Percentiles rank a stretch among this genome's conserved stretches.
phyloP scores from a whole-genome alignment of 306 rosid species.

The Lagenaria siceraria region DNA sequence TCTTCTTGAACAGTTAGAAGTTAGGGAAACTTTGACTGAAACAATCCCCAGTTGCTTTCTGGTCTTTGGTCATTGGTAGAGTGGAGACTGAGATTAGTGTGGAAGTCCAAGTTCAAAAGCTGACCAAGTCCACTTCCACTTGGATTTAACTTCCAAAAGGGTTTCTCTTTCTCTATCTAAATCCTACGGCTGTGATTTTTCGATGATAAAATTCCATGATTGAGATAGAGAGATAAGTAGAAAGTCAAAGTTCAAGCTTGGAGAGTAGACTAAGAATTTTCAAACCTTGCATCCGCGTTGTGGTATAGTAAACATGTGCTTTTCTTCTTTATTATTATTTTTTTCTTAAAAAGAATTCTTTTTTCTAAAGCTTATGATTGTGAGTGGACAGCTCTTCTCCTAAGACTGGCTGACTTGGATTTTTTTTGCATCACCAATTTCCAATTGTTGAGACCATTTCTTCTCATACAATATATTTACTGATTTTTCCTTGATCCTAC shows the following conservation, averaged over 20 bases:
- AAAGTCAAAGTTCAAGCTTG: not conserved
- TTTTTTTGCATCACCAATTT: not conserved
- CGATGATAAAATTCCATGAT: not conserved
- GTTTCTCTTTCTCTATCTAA: not conserved
- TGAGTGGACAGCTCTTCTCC: not conserved
- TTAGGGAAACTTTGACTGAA: constrained; percentile 7
- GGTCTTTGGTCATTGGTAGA: constrained; percentile 3
- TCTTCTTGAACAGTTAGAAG: not conserved
- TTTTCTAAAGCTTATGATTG: constrained; percentile 2
- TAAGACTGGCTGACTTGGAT: constrained; percentile 1
- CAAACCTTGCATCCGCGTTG: constrained; percentile 11
- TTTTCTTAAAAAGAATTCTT: too few relatives aligned
- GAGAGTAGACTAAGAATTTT: constrained; percentile 8
- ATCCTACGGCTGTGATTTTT: not conserved
- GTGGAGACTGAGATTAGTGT: not conserved
- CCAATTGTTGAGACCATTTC: not conserved
- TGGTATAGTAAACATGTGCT: not conserved
- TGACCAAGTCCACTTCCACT: constrained; percentile 8
- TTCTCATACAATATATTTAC: not conserved
- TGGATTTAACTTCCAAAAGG: constrained; percentile 1
- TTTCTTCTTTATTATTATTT: not conserved
- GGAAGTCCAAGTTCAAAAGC: constrained; percentile 9
- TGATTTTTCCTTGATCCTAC: not conserved
- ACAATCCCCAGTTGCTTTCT: not conserved
- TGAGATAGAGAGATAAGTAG: not conserved